Percentiles rank a stretch among this genome's conserved stretches.
These are phyloP conservation scores for Cyclotella choctawhatcheeana DNA, from an alignment of 108 stramenopile species.

Conservation along the genomic window DNA sequence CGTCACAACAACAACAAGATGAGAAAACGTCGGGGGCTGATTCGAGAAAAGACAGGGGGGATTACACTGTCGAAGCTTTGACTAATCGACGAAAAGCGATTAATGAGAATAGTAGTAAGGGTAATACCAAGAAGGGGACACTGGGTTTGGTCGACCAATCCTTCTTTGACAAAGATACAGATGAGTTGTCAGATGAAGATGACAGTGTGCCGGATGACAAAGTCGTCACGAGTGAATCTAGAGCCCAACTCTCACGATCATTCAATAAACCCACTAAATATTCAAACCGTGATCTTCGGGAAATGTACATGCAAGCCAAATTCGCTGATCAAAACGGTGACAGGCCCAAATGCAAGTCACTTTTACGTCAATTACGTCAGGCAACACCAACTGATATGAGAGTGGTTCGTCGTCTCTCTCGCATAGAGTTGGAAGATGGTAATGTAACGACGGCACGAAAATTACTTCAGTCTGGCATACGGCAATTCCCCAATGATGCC, in stretches of 20 bases:
- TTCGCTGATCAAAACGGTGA: constrained; percentile 77
- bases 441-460: constrained; percentile 49
- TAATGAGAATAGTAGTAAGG: constrained; percentile 2
- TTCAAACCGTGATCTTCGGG: constrained; percentile 65
- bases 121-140: constrained; percentile 20
- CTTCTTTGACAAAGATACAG: constrained; percentile 26
- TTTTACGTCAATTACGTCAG: constrained; percentile 53
- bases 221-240: constrained; percentile 44
- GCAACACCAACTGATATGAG: constrained; percentile 75
- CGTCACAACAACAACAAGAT: too few species aligned
- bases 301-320: constrained; percentile 75
- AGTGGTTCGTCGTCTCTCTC: constrained; percentile 72
- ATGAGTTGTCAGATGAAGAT: constrained; percentile 13
- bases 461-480: constrained; percentile 58
- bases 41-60: constrained; percentile 27
- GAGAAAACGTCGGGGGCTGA: constrained; percentile 10
- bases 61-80: constrained; percentile 33
- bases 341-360: constrained; percentile 43
- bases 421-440: constrained; percentile 71
- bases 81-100: constrained; percentile 17
- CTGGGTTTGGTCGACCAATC: constrained; percentile 48
- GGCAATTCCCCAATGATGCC: constrained; percentile 51
- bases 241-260: constrained; percentile 52
- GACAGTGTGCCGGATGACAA: constrained; percentile 28
- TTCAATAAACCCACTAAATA: constrained; percentile 61